phyloP scores from a whole-genome alignment of 257 asterid species.

The Rauvolfia tetraphylla region DNA sequence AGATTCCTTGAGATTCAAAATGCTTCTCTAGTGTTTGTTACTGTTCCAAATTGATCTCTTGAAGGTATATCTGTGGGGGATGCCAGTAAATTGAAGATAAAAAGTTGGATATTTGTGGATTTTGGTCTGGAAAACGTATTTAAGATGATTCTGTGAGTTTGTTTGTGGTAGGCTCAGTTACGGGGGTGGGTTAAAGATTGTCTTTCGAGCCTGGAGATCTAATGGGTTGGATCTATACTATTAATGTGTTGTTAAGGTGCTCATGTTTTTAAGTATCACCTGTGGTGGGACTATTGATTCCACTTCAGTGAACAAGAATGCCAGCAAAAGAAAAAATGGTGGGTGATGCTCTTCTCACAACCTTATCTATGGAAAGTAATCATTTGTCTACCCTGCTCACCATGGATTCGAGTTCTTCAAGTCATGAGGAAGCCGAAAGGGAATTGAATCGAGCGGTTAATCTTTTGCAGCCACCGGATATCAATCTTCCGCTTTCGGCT shows the following conservation, averaged over 20 bases:
- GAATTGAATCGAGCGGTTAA: conserved; percentile 38
- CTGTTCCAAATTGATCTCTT: conserved; percentile 2
- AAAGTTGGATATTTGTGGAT: conserved; percentile 7
- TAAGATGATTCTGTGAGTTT: conserved; percentile 10
- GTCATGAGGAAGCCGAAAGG: conserved; percentile 42
- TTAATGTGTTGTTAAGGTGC: conserved; percentile 20
- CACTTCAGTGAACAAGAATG: conserved; percentile 20
- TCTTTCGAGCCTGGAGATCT: neutral
- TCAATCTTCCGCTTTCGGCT: conserved; percentile 44
- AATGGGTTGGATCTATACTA: conserved; percentile 8
- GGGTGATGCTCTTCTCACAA: conserved; percentile 42
- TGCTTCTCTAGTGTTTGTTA: neutral
- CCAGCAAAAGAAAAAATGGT: conserved; percentile 43
- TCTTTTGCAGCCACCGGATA: conserved; percentile 44
- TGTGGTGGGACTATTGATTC: conserved; percentile 21
- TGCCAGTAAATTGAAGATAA: conserved; percentile 8
- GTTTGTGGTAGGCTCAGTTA: conserved; percentile 8
- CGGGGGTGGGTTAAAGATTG: conserved; percentile 2
- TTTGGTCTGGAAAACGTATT: neutral
- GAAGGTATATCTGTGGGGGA: conserved; percentile 18
- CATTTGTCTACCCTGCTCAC: conserved; percentile 43
- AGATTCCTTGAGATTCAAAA: conserved; percentile 13
- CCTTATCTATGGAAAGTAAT: conserved; percentile 44
- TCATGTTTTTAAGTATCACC: conserved; percentile 16
- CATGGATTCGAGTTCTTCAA: conserved; percentile 43